Evolutionary conservation across 352 stramenopile species (phyloP).

Genomic region (Halophytophthora batemanensis): DNA sequence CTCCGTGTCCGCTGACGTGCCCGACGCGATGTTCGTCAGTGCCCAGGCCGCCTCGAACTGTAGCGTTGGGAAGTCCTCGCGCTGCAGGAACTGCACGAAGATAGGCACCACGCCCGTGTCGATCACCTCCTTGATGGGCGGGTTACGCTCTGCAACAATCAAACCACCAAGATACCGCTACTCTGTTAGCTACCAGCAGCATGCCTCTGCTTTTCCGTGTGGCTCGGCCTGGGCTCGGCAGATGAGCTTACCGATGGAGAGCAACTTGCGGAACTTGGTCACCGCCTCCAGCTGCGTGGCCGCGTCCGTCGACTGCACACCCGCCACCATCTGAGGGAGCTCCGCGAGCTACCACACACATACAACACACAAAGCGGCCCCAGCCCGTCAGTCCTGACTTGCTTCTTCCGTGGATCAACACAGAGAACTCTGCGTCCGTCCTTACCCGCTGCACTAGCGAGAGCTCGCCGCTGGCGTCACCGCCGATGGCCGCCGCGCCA

Average conservation of each 20-base stretch:
- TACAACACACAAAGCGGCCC: slow-evolving; percentile 4
- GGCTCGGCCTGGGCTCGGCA: no score
- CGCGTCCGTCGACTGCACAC: slow-evolving; percentile 91
- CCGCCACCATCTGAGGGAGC: slow-evolving; percentile 92
- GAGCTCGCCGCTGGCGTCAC: slow-evolving; percentile 39
- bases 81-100: slow-evolving; percentile 98
- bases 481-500: slow-evolving; percentile 24
- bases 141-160: slow-evolving; percentile 91
- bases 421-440: background rate
- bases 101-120: slow-evolving; percentile 96
- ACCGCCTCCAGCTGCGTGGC: slow-evolving; percentile 94
- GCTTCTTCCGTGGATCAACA: slow-evolving; percentile 6
- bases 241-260: slow-evolving; percentile 92
- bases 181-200: background rate
- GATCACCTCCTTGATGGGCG: slow-evolving; percentile 99
- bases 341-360: slow-evolving; percentile 82
- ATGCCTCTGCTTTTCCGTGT: no score
- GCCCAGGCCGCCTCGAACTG: slow-evolving; percentile 99
- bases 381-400: slow-evolving; percentile 12
- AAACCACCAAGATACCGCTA: slow-evolving; percentile 4
- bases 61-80: slow-evolving; percentile 89
- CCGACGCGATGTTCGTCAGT: slow-evolving; percentile 99
- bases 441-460: slow-evolving; percentile 57
- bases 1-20: slow-evolving; percentile 96
- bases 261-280: slow-evolving; percentile 97